Base-by-base conservation (phyloP, 2,329 filamentous ascomycete genomes). In the Penicillium concentricum region DNA sequence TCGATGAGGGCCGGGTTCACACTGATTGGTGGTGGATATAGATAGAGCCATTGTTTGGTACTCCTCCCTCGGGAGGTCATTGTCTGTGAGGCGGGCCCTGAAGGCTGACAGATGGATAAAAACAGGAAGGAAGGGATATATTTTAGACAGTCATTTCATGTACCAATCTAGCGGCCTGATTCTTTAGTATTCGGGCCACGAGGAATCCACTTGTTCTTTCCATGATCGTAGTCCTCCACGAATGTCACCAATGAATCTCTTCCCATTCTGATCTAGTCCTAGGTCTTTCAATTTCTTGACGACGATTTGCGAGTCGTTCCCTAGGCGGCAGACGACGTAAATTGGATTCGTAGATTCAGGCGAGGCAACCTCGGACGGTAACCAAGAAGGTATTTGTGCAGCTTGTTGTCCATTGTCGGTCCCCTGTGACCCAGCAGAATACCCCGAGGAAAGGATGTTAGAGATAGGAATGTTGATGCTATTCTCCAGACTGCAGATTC, bases 401-500 rank as follows among this genome's bases (percentile, higher is more conserved):
- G 20, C n/a, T 18, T 39, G 32, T 18, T 52, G 51, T 6, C 37
- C 47, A 20, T 51, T 45, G 20, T 35, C 37, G 13, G 46, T 49
- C 20, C 46, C 39, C 8, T 44, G 59, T 39, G 24, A 15, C 16
- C 22, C 38, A 49, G 13, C 20, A 44, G 35, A 22, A 15, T 30
- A n/a, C 8, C 49, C 28, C 3, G 69, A 66, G 13, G 71, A 69
- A 26, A 78, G 55, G 24, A 80, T 77, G 3, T 61, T 68, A 2
- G 76, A 77, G 10, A 80, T 75, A 3, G 78, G 78, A 20, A 80
- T 69, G 50, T 79, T 97, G 49, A 95, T 76, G 26, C 90, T 91
- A 0, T 89, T 89, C 0, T 86, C 79, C 8, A 99, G 79, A 59
- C 82, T 86, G 61, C 88, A 92, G 43, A 97, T 86, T 16, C 89